A percentile compares a stretch with the other conserved stretches of the same genome.
Conservation (phyloP, 108 stramenopile genomes). For the Pseudonitzschia multistriata region DNA sequence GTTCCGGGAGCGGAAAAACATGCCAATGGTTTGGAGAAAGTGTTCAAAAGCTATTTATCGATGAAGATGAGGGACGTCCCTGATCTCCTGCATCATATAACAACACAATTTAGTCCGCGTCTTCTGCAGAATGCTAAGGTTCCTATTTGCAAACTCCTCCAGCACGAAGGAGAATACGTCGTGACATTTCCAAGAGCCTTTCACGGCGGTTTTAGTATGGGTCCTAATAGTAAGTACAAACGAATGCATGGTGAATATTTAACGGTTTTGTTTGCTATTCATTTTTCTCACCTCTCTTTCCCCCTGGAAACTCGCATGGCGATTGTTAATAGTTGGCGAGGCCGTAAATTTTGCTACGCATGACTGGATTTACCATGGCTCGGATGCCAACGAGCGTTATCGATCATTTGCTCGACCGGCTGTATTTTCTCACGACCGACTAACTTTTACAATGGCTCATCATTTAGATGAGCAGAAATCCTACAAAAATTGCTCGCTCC, state of each 20-base stretch:
- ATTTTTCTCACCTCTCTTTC: neutral
- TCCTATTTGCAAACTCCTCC: slow-evolving; percentile 85
- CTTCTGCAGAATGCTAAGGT: slow-evolving; percentile 79
- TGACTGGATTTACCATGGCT: slow-evolving; percentile 92
- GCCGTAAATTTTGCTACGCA: slow-evolving; percentile 92
- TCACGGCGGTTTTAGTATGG: slow-evolving; percentile 94
- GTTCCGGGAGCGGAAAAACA: slow-evolving; percentile 81
- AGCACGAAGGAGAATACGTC: slow-evolving; percentile 92
- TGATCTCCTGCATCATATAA: slow-evolving; percentile 92
- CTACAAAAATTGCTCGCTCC: slow-evolving; percentile 52
- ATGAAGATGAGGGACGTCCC: slow-evolving; percentile 93
- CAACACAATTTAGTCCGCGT: slow-evolving; percentile 92
- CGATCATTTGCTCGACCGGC: slow-evolving; percentile 84
- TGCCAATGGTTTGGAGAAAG: slow-evolving; percentile 80
- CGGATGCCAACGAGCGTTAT: slow-evolving; percentile 90
- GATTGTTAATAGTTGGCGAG: slow-evolving; percentile 69
- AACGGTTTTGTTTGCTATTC: too few relatives aligned
- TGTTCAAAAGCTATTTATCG: slow-evolving; percentile 86
- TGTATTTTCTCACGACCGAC: slow-evolving; percentile 90
- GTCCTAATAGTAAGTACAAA: slow-evolving; percentile 70
- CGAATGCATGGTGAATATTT: neutral
- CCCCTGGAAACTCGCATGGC: neutral
- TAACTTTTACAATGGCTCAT: slow-evolving; percentile 88
- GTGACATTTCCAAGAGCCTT: slow-evolving; percentile 97
- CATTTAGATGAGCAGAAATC: slow-evolving; percentile 67